A percentile compares a stretch with the other conserved stretches of the same genome.
These are phyloP conservation scores for Geotrichum europaeum DNA, from an alignment of 1,139 yeast genomes.

Conservation along the genomic window DNA sequence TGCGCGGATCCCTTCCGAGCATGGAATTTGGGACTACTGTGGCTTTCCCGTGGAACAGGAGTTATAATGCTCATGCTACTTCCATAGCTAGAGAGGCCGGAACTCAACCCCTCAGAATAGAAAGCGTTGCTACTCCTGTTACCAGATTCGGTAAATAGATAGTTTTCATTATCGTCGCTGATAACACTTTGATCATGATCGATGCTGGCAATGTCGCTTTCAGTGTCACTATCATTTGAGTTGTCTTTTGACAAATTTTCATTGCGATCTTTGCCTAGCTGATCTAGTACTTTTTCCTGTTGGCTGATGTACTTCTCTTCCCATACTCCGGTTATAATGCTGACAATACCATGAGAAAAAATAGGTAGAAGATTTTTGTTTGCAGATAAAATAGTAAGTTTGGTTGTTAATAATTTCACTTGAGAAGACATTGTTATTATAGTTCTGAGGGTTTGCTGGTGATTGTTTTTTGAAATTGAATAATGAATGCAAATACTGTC, in stretches of 20 bases:
- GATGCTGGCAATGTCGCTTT: neutral
- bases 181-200: neutral
- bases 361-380: neutral
- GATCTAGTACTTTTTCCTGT: neutral
- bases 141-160: neutral
- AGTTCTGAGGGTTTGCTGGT: neutral
- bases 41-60: neutral
- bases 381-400: neutral
- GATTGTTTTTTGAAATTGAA: neutral
- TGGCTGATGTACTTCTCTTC: neutral
- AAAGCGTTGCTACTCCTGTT: neutral
- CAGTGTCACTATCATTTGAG: neutral
- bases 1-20: slow-evolving; percentile 2
- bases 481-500: neutral
- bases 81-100: neutral
- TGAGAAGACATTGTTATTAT: neutral
- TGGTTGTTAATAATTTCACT: neutral
- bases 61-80: neutral
- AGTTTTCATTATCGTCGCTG: neutral
- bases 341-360: neutral
- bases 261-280: neutral
- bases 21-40: slow-evolving; percentile 9
- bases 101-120: neutral
- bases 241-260: neutral
- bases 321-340: neutral